Evolutionary conservation across 306 rosid genomes (phyloP).

Genomic region (Medicago lupulina): DNA sequence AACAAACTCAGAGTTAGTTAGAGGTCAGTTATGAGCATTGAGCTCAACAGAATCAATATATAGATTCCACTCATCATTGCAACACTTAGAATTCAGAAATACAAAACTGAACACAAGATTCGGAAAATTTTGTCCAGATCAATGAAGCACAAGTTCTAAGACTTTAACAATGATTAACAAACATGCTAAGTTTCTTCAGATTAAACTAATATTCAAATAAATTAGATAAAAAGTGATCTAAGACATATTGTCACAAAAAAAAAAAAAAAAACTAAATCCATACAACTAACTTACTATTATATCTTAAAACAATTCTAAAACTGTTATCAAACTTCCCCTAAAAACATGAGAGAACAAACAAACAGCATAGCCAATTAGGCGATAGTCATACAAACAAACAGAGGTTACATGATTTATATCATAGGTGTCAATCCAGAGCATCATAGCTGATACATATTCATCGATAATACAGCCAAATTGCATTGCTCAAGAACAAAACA

Average conservation of each 20-base stretch:
- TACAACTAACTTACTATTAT: not conserved
- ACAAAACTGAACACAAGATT: too few species aligned
- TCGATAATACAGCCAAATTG: too few species aligned
- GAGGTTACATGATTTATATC: not conserved
- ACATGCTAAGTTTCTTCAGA: not conserved
- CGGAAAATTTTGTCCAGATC: too few species aligned
- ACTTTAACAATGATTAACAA: not conserved
- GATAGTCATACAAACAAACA: not conserved
- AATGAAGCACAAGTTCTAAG: too few species aligned
- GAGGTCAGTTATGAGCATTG: too few species aligned
- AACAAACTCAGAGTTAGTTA: too few species aligned
- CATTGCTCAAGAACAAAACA: too few species aligned
- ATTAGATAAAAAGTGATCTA: not conserved
- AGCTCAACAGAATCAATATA: too few species aligned
- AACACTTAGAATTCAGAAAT: too few species aligned
- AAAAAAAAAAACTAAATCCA: not conserved
- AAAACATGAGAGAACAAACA: constrained; percentile 2
- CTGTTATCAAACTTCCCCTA: not conserved
- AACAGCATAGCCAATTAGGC: not conserved
- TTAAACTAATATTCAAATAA: not conserved
- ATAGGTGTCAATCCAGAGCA: too few species aligned
- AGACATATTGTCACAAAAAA: not conserved
- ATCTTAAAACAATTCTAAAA: not conserved
- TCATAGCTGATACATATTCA: too few species aligned
- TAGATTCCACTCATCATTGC: too few species aligned